Evolutionary conservation across 108 stramenopile species (phyloP), one percentile per base, ranked within the genome.

Genomic region (Skeletonema potamos): DNA sequence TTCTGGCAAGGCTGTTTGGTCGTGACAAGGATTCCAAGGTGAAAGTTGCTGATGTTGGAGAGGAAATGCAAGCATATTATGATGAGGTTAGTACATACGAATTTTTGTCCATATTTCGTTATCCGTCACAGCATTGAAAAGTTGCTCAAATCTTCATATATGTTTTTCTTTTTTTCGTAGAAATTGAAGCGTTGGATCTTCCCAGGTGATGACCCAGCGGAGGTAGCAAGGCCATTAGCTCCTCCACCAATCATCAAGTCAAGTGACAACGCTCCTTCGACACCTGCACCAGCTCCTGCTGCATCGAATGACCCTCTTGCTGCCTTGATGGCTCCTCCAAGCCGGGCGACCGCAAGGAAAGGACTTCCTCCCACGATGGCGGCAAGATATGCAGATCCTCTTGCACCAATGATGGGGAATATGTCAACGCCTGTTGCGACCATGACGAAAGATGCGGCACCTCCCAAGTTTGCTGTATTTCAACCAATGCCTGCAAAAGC

Each of bases 311-410:
- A 96, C 82, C 92, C 95, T n/a, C 72, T 96, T 13, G 88, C 92
- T 28, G 88, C 91, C 24, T 79, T 96, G 85, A 96, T 96, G 95
- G 95, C 95, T 27, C 95, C 93, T 18, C 93, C 79, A 20, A 73
- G 68, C 37, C 65, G 79, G 17, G 56, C 59, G 41, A 66, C 73
- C 18, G 56, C 69, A 18, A 66, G 58, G 27, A 81, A 68, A 56
- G 77, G 51, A 29, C 70, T 71, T 28, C 44, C 51, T 20, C 59
- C 76, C 0, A 37, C 78, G 7, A 15, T 62, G 28, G 12, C 58
- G 28, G 12, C 58, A 27, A 48, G 79, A 13, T 77, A 81, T 58
- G 71, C 71, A n/a, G 76, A 84, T 44, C 79, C 74, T 12, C 54
- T 81, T 15, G 68, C 83, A 26, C 66, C 78, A 15, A 84, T 75